Evolutionary conservation across 257 asterid genomes (phyloP), one percentile per base, ranked within the genome.

Genomic region (Nicotiana otophora): DNA sequence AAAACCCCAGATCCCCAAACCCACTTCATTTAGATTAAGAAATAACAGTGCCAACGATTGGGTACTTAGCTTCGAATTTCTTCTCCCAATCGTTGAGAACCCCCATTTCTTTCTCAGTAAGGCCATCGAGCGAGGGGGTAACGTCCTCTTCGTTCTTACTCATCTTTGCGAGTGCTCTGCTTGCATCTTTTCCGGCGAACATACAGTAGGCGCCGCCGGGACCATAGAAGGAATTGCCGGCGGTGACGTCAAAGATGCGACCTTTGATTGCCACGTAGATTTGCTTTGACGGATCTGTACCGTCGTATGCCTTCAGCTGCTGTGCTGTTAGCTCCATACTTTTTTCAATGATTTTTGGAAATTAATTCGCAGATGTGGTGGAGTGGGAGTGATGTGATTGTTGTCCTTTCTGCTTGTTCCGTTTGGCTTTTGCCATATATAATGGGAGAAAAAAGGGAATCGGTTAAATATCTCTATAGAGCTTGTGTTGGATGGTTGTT

Each of bases 161-260:
- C 99, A 94, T 96, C 93, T 96, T 94, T 76, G 97, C 98, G 46
- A 96, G 94, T 26, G 98, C 99, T 82, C 99, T 93, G 92, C 92
- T 94, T 80, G 98, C 98, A 63, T 96, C 99, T 89, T 96, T 96
- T 75, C 99, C 99, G 85, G 99, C 84, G 90, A 96, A 96, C 86
- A 96, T 80, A 88, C 79, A 68, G 94, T 96, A 94, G 48, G 87
- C 68, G 78, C 97, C 97, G 66, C 98, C 98, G 39, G 98, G 98
- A 48, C 98, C 98, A 87, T 96, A 96, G 89, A 96, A 96, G 82
- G 97, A 89, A 84, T 84, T 93, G 65, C 97, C 98, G 81, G 95
- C 10, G 82, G 96, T 84, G 68, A 96, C 98, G 82, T 96, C 98
- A 51, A 93, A 96, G 86, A 96, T 90, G 5, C 87, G 90, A 42